These are phyloP conservation scores for Xylariales sp. DNA, from an alignment of 2,329 filamentous ascomycete genomes.

Conservation along the genomic window DNA sequence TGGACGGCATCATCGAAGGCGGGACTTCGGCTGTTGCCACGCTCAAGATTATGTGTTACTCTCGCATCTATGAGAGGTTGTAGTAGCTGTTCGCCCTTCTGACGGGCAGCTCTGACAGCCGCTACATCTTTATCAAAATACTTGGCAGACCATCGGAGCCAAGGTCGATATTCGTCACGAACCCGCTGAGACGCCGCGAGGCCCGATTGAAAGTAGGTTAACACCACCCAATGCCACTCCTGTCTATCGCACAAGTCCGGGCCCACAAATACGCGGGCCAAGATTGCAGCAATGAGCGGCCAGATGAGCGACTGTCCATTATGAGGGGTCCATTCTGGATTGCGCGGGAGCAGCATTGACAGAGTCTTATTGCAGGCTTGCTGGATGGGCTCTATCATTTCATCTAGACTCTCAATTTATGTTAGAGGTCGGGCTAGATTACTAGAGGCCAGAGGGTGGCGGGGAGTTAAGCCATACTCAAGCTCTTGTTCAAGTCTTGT, in stretches of 20 bases:
- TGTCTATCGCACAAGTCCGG: neutral
- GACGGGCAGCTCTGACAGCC: neutral
- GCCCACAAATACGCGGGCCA: conserved; percentile 1
- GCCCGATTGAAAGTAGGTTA: conserved; percentile 2
- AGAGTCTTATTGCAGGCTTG: neutral
- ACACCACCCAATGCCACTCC: neutral
- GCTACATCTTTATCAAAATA: neutral
- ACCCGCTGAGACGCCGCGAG: neutral
- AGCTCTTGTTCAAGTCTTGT: neutral
- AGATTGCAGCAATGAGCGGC: neutral
- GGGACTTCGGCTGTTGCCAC: neutral
- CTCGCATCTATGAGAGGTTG: neutral
- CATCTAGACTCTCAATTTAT: too few species aligned
- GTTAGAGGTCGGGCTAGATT: too few species aligned
- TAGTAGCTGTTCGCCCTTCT: neutral
- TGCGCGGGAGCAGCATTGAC: neutral
- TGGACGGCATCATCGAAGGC: conserved; percentile 7
- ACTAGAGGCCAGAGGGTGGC: too few species aligned
- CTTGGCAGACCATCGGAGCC: neutral
- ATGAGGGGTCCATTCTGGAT: neutral
- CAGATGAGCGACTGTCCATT: neutral
- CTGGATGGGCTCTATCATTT: neutral
- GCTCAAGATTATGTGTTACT: neutral
- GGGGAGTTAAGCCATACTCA: too few species aligned
- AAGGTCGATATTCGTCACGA: neutral